These are phyloP conservation scores for Escallonia rubra DNA, from an alignment of 129 eudicot genomes.

Conservation along the genomic window DNA sequence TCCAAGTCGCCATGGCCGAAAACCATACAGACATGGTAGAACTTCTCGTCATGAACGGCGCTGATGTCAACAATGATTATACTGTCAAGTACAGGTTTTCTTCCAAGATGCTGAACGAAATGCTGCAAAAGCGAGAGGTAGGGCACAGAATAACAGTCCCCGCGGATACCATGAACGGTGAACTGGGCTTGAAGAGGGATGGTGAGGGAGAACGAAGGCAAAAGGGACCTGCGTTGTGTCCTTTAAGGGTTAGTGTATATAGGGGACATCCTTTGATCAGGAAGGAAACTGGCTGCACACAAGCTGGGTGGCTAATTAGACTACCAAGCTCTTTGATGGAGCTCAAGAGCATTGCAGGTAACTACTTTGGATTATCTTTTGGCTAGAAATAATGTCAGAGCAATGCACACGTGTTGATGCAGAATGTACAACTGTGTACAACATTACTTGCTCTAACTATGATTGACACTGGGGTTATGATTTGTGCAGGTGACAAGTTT, in stretches of 20 bases:
- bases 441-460: too few species aligned
- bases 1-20: slow-evolving; percentile 56
- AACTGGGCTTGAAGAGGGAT: slow-evolving; percentile 3
- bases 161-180: slow-evolving; percentile 22
- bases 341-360: slow-evolving; percentile 86
- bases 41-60: slow-evolving; percentile 68
- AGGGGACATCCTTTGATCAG: slow-evolving; percentile 76
- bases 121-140: slow-evolving; percentile 58
- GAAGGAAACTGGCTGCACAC: slow-evolving; percentile 36
- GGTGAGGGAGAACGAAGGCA: slow-evolving; percentile 18
- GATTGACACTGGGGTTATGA: neutral
- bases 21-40: slow-evolving; percentile 54
- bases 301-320: slow-evolving; percentile 71
- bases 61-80: slow-evolving; percentile 33
- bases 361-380: too few species aligned
- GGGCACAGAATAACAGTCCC: slow-evolving; percentile 59
- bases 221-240: slow-evolving; percentile 15
- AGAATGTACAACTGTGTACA: too few species aligned
- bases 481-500: slow-evolving; percentile 67
- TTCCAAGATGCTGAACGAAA: slow-evolving; percentile 38
- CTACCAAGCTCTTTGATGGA: slow-evolving; percentile 63
- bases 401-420: too few species aligned
- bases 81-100: slow-evolving; percentile 27
- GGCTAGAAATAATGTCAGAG: too few species aligned
- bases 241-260: slow-evolving; percentile 58